phyloP scores from a whole-genome alignment of 805 yeast species.

The Candida loeiensis region DNA sequence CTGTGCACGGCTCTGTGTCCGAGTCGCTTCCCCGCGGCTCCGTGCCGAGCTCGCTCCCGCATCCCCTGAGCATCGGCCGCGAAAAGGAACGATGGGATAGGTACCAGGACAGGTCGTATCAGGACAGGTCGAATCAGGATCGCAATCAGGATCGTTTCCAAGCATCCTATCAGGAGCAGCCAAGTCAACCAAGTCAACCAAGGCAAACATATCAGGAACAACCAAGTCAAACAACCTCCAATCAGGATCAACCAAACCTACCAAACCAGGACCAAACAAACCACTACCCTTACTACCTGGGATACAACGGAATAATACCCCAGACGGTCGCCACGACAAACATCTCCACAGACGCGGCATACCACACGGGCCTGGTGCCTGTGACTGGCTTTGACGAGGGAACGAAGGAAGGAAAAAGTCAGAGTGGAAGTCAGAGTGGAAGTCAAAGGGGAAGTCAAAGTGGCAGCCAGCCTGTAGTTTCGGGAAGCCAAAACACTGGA shows the following conservation, averaged over 20 bases:
- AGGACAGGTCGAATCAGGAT: background rate
- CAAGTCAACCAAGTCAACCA: background rate
- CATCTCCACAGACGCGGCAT: conserved; percentile 47
- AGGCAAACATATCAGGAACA: background rate
- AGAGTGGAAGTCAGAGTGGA: background rate
- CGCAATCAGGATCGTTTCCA: background rate
- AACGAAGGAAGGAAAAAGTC: background rate
- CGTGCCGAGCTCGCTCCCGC: conserved; percentile 9
- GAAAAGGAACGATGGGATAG: background rate
- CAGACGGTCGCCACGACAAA: conserved; percentile 52
- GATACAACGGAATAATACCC: conserved; percentile 15
- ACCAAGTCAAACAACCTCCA: no score
- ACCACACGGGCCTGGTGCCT: conserved; percentile 9
- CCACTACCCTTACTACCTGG: conserved; percentile 2
- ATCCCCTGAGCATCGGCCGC: background rate
- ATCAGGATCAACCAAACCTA: background rate
- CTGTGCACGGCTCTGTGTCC: conserved; percentile 5
- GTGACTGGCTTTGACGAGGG: background rate
- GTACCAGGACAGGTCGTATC: background rate
- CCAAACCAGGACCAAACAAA: background rate
- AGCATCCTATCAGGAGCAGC: background rate
- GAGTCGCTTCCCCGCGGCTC: conserved; percentile 10
- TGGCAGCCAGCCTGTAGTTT: no score
- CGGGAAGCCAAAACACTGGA: no score
- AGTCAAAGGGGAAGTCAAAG: background rate